These are phyloP conservation scores for Coffea eugenioides DNA, from an alignment of 257 asterid species.

Conservation along the genomic window DNA sequence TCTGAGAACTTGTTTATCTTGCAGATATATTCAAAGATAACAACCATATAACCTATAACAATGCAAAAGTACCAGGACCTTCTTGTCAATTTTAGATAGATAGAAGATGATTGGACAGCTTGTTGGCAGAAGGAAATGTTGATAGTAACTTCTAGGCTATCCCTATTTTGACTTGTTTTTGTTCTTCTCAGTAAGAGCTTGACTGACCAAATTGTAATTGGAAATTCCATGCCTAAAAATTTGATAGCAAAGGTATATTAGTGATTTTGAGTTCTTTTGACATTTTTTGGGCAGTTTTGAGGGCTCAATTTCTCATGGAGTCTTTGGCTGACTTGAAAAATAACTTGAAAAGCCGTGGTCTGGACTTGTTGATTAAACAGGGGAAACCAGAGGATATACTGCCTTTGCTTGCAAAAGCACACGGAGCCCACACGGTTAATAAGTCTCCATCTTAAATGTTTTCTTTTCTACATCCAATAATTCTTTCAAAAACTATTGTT, in stretches of 20 bases:
- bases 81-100: neutral
- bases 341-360: slow-evolving; percentile 63
- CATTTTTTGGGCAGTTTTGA: slow-evolving; percentile 59
- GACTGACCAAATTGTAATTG: neutral
- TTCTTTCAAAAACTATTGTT: neutral
- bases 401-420: slow-evolving; percentile 67
- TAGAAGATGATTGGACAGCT: neutral
- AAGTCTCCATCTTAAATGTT: slow-evolving; percentile 17
- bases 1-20: too few species aligned
- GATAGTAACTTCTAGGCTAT: neutral
- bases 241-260: too few species aligned
- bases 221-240: neutral
- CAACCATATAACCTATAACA: neutral
- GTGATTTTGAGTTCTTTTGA: neutral
- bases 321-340: slow-evolving; percentile 69
- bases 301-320: slow-evolving; percentile 77
- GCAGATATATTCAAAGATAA: too few species aligned
- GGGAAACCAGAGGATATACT: slow-evolving; percentile 89
- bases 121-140: neutral
- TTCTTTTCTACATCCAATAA: slow-evolving; percentile 2
- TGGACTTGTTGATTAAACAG: slow-evolving; percentile 69
- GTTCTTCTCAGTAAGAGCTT: too few species aligned
- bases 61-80: neutral
- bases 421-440: slow-evolving; percentile 80
- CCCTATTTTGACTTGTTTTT: neutral